These are phyloP conservation scores for Globisporangium cystogenes DNA, from an alignment of 352 stramenopile genomes.

Conservation along the genomic window DNA sequence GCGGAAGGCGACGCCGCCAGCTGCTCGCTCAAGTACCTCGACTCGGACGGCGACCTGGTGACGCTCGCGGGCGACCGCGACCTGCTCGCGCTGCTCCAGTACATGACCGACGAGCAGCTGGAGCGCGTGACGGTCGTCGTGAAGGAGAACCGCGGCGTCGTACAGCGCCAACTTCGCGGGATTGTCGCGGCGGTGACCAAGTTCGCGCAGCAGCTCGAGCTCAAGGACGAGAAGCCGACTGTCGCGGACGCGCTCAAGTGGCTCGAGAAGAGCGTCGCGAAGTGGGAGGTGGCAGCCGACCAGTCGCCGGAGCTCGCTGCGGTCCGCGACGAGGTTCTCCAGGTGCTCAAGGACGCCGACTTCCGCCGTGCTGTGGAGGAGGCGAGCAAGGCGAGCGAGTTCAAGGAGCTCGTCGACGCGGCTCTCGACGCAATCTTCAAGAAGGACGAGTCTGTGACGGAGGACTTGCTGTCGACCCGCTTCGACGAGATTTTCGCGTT, in stretches of 20 bases:
- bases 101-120: slow-evolving; percentile 15
- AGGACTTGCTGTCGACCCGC: slow-evolving; percentile 21
- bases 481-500: slow-evolving; percentile 38
- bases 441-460: slow-evolving; percentile 23
- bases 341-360: slow-evolving; percentile 26
- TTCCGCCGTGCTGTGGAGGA: slow-evolving; percentile 26
- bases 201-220: slow-evolving; percentile 27
- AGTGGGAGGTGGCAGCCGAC: slow-evolving; percentile 37
- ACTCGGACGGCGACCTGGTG: slow-evolving; percentile 36
- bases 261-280: slow-evolving; percentile 27
- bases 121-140: slow-evolving; percentile 7
- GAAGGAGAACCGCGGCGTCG: slow-evolving; percentile 11
- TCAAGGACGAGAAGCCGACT: slow-evolving; percentile 25
- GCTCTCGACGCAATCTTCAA: slow-evolving; percentile 26
- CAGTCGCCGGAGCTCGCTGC: slow-evolving; percentile 27
- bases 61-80: slow-evolving; percentile 31
- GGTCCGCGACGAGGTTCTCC: slow-evolving; percentile 42
- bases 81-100: slow-evolving; percentile 21
- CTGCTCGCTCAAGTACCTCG: slow-evolving; percentile 25
- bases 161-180: slow-evolving; percentile 36
- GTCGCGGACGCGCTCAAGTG: slow-evolving; percentile 32
- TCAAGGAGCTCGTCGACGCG: slow-evolving; percentile 25
- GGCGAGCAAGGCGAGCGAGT: slow-evolving; percentile 28
- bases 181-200: slow-evolving; percentile 52
- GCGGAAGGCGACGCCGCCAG: neutral